Evolutionary conservation across 495 filamentous ascomycete genomes (phyloP), one percentile per base, ranked within the genome.

Genomic region (Geoglossum glabrum): DNA sequence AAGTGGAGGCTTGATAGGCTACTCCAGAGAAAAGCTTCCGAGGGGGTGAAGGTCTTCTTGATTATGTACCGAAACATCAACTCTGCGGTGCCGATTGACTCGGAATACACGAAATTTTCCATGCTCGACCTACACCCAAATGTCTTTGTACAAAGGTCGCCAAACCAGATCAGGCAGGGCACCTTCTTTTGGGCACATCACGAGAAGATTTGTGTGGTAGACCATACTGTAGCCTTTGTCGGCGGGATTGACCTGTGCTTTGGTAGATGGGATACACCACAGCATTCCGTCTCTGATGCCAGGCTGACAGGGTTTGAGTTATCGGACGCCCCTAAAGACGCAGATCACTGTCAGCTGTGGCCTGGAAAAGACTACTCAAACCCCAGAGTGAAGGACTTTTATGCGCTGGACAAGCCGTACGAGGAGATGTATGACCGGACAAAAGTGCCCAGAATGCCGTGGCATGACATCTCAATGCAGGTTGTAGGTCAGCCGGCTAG

Each of bases 141-240:
- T 64, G 78, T 99, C 59, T 93, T 94, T 64, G 89, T 99, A 9
- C 87, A 97, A 63, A 77, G 92, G 63, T 95, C 89, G 1, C 92
- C 92, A 0, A 96, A 99, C 62, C 92, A 99, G 67, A 88, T 95
- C 68, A 83, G 92, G 59, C 95, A 99, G 71, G 95, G 95, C 60
- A 94, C 93, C n/a, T 99, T 99, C 71, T 99, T 97, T 73, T 99
- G 92, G 78, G 92, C 92, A 26, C 92, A 99, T 66, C 92, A 99
- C 67, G 92, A 99, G 68, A 99, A 99, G 66, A 76, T 99, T 11
- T 87, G 87, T 62, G 81, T 99, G 50, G 85, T 99, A 30, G 92
- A 99, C 66, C 90, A 99, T 66, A 92, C 88, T 38, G 77, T 99
- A 51, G 92, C 92, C 30, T 99, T 99, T 64, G 81, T 96, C 47